Percentiles rank a stretch among this genome's conserved stretches.
These are phyloP conservation scores for Sporothrix brasiliensis DNA, from an alignment of 2,329 filamentous ascomycete genomes.

Conservation along the genomic window DNA sequence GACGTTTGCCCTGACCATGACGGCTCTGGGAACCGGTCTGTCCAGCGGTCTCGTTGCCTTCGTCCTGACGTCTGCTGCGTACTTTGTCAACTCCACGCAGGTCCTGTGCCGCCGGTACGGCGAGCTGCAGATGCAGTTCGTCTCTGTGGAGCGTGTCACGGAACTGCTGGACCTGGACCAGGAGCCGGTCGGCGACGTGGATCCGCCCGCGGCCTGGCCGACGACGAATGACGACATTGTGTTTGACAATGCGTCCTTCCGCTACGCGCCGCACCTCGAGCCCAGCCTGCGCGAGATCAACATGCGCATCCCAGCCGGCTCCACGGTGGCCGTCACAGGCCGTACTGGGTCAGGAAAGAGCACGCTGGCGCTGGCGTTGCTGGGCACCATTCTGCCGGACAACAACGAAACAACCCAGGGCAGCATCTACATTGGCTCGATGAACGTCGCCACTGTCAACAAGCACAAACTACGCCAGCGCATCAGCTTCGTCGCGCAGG, in stretches of 20 bases:
- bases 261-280: conserved; percentile 77
- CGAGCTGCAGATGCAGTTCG: conserved; percentile 86
- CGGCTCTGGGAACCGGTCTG: conserved; percentile 74
- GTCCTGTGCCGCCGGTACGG: conserved; percentile 78
- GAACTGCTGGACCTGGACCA: conserved; percentile 78
- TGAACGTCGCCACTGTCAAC: conserved; percentile 57
- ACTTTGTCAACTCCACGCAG: conserved; percentile 71
- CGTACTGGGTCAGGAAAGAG: conserved; percentile 88
- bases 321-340: conserved; percentile 70
- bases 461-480: conserved; percentile 60
- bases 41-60: conserved; percentile 82
- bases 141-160: conserved; percentile 83
- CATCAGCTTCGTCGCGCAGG: conserved; percentile 66
- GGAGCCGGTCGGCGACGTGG: conserved; percentile 67
- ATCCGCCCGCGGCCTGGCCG: conserved; percentile 71
- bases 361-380: conserved; percentile 65
- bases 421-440: conserved; percentile 56
- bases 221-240: conserved; percentile 69
- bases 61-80: conserved; percentile 71
- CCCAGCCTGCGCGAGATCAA: conserved; percentile 69
- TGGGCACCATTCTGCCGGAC: conserved; percentile 58
- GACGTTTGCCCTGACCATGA: conserved; percentile 71
- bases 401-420: conserved; percentile 45
- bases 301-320: conserved; percentile 69
- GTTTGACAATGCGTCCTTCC: conserved; percentile 76